phyloP scores from a whole-genome alignment of 257 asterid species.

The Fraxinus pennsylvanica region DNA sequence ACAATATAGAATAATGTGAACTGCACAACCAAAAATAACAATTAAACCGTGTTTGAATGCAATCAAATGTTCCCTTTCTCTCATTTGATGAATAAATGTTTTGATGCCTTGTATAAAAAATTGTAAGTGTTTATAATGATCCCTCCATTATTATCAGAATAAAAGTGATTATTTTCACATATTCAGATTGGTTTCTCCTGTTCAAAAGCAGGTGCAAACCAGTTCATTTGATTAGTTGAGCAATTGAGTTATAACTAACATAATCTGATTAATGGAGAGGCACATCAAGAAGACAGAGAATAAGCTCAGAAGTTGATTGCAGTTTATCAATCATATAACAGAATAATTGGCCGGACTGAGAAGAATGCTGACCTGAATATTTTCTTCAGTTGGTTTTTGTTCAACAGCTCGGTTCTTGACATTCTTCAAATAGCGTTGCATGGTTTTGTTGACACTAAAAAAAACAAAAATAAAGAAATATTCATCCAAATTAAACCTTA shows the following conservation, averaged over 20 bases:
- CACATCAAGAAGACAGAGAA: background rate
- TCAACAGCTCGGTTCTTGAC: constrained; percentile 20
- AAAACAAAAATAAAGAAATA: background rate
- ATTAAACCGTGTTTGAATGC: too few relatives aligned
- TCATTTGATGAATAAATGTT: too few relatives aligned
- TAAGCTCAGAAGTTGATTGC: background rate
- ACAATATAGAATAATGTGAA: background rate
- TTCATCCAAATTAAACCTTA: too few relatives aligned
- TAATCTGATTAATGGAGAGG: background rate
- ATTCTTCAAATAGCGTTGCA: constrained; percentile 42
- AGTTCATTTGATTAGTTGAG: background rate
- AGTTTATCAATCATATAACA: background rate
- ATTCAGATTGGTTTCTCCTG: too few relatives aligned
- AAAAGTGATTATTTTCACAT: too few relatives aligned
- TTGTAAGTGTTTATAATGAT: too few relatives aligned
- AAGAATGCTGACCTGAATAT: constrained; percentile 34
- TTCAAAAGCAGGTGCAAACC: too few relatives aligned
- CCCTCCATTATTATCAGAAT: too few relatives aligned
- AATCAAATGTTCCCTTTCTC: too few relatives aligned
- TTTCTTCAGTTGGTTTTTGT: constrained; percentile 19
- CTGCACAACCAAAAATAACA: background rate
- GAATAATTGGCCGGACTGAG: background rate
- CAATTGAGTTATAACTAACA: background rate
- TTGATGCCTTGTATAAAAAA: too few relatives aligned
- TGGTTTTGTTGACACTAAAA: constrained; percentile 34